These are phyloP conservation scores for Linum tenue DNA, from an alignment of 345 rosid species.

Conservation along the genomic window DNA sequence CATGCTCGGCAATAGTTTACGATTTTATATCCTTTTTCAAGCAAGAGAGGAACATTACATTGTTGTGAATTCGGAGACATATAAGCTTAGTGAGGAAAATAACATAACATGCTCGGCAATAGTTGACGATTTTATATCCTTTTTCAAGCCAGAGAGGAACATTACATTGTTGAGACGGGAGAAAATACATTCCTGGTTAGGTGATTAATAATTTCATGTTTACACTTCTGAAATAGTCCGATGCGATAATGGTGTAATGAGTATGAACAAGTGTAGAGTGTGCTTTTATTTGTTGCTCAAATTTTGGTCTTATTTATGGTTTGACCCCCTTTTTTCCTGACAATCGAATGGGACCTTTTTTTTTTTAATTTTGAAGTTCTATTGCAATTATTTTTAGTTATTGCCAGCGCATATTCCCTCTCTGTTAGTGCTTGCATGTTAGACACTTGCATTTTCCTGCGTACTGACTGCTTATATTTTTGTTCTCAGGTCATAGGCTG, in stretches of 20 bases:
- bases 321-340: too few relatives aligned
- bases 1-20: not conserved
- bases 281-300: too few relatives aligned
- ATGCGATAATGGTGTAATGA: too few relatives aligned
- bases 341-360: not conserved
- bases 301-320: too few relatives aligned
- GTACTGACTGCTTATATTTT: not conserved
- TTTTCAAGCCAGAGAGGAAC: not conserved
- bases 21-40: not conserved
- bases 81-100: not conserved
- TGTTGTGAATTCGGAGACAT: not conserved
- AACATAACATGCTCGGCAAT: not conserved
- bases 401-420: not conserved
- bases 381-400: not conserved
- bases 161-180: not conserved
- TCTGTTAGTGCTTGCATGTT: not conserved
- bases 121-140: not conserved
- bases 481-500: slow-evolving; percentile 80
- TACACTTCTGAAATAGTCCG: too few relatives aligned
- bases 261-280: too few relatives aligned
- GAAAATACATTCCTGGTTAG: not conserved
- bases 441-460: not conserved
- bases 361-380: not conserved
- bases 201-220: not conserved
- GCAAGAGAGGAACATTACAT: not conserved